Conservation (phyloP, 2,329 filamentous ascomycete genomes). For the Fusarium sublunatum region DNA sequence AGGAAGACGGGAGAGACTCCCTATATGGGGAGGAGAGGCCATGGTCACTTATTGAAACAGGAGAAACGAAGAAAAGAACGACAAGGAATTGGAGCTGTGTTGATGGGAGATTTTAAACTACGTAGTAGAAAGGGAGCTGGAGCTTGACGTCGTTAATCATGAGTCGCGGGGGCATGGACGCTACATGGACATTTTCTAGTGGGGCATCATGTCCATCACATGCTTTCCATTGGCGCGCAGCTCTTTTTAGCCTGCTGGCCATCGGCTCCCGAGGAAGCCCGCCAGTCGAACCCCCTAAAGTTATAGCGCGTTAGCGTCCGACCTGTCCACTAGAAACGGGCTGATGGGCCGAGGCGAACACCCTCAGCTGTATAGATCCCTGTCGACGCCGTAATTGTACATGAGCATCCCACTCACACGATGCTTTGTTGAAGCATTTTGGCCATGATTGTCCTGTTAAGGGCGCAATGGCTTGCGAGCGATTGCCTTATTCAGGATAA, state of each 20-base stretch:
- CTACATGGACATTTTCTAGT: slow-evolving; percentile 50
- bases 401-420: slow-evolving; percentile 18
- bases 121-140: slow-evolving; percentile 21
- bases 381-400: slow-evolving; percentile 38
- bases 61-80: slow-evolving; percentile 12
- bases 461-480: slow-evolving; percentile 2
- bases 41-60: slow-evolving; percentile 11
- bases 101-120: slow-evolving; percentile 21
- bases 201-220: slow-evolving; percentile 44
- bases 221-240: slow-evolving; percentile 21
- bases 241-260: background rate
- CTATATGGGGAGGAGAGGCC: slow-evolving; percentile 58
- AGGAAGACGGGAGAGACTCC: slow-evolving; percentile 76
- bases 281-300: slow-evolving; percentile 22
- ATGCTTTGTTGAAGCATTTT: background rate
- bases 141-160: slow-evolving; percentile 38
- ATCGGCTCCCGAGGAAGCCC: slow-evolving; percentile 28
- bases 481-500: slow-evolving; percentile 16
- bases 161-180: slow-evolving; percentile 45
- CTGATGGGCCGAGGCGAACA: slow-evolving; percentile 29
- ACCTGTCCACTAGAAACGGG: slow-evolving; percentile 29
- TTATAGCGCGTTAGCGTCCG: slow-evolving; percentile 21
- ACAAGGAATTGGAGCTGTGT: slow-evolving; percentile 5
- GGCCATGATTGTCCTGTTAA: slow-evolving; percentile 5
- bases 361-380: slow-evolving; percentile 22